phyloP scores from a whole-genome alignment of 2,329 filamentous ascomycete species.

The Raffaelea ambrosiae region DNA sequence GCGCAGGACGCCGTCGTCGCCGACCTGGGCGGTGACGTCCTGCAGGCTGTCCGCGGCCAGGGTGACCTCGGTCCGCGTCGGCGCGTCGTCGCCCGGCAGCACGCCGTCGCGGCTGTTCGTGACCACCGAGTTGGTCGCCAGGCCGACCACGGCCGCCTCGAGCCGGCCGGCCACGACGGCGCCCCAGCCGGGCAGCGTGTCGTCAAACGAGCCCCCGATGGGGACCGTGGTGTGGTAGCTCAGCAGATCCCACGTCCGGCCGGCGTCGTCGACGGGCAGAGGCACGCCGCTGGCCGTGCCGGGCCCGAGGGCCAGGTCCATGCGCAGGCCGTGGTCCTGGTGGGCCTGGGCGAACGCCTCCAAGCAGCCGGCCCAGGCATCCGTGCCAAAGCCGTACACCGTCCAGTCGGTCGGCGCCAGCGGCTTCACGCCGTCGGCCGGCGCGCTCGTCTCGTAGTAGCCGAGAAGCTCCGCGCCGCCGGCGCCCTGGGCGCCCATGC shows the following conservation, averaged over 20 bases:
- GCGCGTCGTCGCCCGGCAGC: neutral
- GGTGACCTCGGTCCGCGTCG: slow-evolving; percentile 3
- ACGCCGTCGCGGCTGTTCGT: neutral
- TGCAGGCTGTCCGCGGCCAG: slow-evolving; percentile 7
- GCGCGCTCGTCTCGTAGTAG: slow-evolving; percentile 27
- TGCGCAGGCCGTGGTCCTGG: slow-evolving; percentile 24
- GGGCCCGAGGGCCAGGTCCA: slow-evolving; percentile 37
- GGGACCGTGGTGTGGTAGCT: slow-evolving; percentile 21
- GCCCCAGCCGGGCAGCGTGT: slow-evolving; percentile 27
- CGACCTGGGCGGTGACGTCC: slow-evolving; percentile 4
- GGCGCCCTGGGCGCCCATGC: slow-evolving; percentile 20
- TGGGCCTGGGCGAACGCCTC: slow-evolving; percentile 15
- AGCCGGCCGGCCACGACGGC: slow-evolving; percentile 1
- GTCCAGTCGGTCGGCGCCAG: slow-evolving; percentile 22
- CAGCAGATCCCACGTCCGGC: slow-evolving; percentile 23
- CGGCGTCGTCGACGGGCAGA: slow-evolving; percentile 20
- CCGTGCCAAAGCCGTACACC: slow-evolving; percentile 17
- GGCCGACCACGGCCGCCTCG: slow-evolving; percentile 15
- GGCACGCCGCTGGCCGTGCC: slow-evolving; percentile 40
- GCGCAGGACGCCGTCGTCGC: neutral
- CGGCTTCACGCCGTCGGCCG: slow-evolving; percentile 9
- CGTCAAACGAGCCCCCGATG: slow-evolving; percentile 19
- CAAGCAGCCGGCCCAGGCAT: slow-evolving; percentile 3
- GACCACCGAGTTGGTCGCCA: slow-evolving; percentile 17
- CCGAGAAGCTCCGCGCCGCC: slow-evolving; percentile 29